Conservation (phyloP, 495 filamentous ascomycete genomes). For the Penicillium odoratum region DNA sequence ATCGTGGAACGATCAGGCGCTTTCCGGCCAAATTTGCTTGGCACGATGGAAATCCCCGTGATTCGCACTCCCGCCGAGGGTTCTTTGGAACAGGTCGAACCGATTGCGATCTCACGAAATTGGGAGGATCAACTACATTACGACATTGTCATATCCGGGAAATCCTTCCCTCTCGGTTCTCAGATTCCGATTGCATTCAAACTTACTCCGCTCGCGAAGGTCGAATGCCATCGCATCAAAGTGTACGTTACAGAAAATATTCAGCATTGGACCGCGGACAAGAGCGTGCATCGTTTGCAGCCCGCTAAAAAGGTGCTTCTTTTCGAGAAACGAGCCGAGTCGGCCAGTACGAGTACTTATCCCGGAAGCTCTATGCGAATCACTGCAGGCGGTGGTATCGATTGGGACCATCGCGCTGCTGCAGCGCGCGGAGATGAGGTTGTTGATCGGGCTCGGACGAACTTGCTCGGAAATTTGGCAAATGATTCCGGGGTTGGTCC, state of each 20-base stretch:
- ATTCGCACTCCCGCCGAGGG: conserved; percentile 88
- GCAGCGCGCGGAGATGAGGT: conserved; percentile 61
- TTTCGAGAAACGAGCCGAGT: conserved; percentile 89
- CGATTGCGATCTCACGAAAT: conserved; percentile 92
- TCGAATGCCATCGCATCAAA: conserved; percentile 94
- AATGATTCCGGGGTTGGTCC: conserved; percentile 70
- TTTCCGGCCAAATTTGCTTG: conserved; percentile 87
- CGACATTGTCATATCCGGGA: conserved; percentile 97
- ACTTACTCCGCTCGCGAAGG: conserved; percentile 91
- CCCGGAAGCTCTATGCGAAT: conserved; percentile 77
- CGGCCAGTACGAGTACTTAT: conserved; percentile 73
- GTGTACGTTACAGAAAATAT: conserved; percentile 92
- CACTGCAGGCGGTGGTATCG: conserved; percentile 76
- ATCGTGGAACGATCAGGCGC: conserved; percentile 86
- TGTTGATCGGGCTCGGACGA: conserved; percentile 56
- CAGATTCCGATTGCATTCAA: conserved; percentile 98
- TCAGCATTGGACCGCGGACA: conserved; percentile 88
- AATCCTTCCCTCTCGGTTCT: conserved; percentile 91
- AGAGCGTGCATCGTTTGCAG: conserved; percentile 84
- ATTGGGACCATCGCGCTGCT: conserved; percentile 59
- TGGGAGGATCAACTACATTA: conserved; percentile 99
- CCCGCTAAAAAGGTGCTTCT: conserved; percentile 80
- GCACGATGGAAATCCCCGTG: conserved; percentile 79
- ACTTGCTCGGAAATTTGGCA: conserved; percentile 78
- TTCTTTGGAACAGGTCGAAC: conserved; percentile 90